Percentiles rank a stretch among this genome's conserved stretches.
Evolutionary conservation across 2,329 filamentous ascomycete species (phyloP).

Genomic region (Capronia epimyces): DNA sequence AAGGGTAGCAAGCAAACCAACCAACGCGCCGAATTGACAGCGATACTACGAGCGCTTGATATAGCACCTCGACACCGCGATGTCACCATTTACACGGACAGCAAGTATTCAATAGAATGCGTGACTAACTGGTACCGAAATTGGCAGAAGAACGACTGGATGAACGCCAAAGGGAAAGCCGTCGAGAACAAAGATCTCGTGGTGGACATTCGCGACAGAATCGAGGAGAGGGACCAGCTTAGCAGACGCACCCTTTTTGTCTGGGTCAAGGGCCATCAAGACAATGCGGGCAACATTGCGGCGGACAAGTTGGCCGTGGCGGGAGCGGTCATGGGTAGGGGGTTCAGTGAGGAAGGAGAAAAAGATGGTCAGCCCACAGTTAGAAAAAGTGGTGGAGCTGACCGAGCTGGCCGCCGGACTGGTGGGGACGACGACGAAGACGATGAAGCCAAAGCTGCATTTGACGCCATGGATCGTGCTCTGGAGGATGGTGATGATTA

Average conservation of each 20-base stretch:
- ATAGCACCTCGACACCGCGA: conserved; percentile 61
- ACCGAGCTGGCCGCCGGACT: neutral
- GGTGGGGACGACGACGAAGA: conserved; percentile 3
- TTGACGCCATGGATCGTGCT: conserved; percentile 20
- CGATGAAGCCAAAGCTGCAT: conserved; percentile 11
- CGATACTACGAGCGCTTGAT: conserved; percentile 76
- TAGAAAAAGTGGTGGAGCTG: neutral
- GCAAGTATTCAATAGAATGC: conserved; percentile 84
- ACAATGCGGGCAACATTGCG: conserved; percentile 66
- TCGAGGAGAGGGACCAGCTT: conserved; percentile 61
- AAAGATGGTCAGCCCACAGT: conserved; percentile 6
- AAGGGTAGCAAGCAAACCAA: conserved; percentile 76
- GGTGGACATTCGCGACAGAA: conserved; percentile 62
- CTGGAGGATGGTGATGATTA: conserved; percentile 19
- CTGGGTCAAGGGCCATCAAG: conserved; percentile 85
- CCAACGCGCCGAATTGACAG: conserved; percentile 90
- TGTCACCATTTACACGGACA: conserved; percentile 80
- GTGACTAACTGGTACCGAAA: conserved; percentile 73
- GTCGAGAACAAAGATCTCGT: conserved; percentile 88
- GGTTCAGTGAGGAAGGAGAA: conserved; percentile 27
- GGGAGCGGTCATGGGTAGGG: conserved; percentile 47
- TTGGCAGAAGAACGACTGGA: conserved; percentile 76
- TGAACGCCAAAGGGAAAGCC: conserved; percentile 60
- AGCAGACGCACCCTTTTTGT: conserved; percentile 64
- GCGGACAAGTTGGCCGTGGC: conserved; percentile 73